A percentile compares a stretch with the other conserved stretches of the same genome.
Conservation (phyloP, 208 protist genomes). For the Blechomonas ayalai region DNA sequence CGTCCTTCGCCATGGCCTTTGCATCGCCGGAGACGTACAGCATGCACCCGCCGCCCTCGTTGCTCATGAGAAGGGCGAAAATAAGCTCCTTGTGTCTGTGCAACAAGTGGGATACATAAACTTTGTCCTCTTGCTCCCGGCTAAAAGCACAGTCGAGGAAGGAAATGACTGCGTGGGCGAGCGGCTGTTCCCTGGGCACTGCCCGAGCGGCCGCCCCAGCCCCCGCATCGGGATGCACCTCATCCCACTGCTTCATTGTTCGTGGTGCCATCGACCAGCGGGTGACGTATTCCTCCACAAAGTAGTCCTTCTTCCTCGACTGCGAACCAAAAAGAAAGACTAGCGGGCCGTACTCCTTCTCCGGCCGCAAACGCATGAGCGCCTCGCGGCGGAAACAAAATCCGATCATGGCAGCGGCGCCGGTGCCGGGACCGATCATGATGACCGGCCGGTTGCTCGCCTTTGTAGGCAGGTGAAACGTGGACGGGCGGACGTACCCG, state of each 20-base stretch:
- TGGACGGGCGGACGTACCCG: constrained; percentile 82
- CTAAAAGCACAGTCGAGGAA: constrained; percentile 81
- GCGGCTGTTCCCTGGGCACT: constrained; percentile 4
- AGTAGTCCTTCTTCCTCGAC: constrained; percentile 40
- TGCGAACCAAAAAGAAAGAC: constrained; percentile 70
- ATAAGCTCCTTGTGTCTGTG: constrained; percentile 58
- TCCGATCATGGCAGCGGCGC: constrained; percentile 73
- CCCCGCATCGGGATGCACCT: constrained; percentile 13
- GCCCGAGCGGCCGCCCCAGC: constrained; percentile 17
- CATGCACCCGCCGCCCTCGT: constrained; percentile 23
- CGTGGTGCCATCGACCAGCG: constrained; percentile 28
- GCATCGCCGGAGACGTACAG: constrained; percentile 92
- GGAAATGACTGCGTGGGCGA: constrained; percentile 35
- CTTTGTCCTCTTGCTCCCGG: constrained; percentile 57
- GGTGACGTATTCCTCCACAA: constrained; percentile 40
- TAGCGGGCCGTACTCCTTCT: constrained; percentile 20
- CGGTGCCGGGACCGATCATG: constrained; percentile 92
- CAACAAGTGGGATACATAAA: constrained; percentile 88
- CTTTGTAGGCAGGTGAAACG: constrained; percentile 75
- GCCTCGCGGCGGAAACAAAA: constrained; percentile 69
- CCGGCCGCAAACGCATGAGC: constrained; percentile 36
- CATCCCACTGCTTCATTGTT: constrained; percentile 18
- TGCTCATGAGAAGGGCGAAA: constrained; percentile 31
- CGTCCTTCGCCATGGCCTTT: constrained; percentile 86
- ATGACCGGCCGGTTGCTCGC: constrained; percentile 48